These are phyloP conservation scores for Selenicereus undatus DNA, from an alignment of 148 eudicot genomes.

Conservation along the genomic window DNA sequence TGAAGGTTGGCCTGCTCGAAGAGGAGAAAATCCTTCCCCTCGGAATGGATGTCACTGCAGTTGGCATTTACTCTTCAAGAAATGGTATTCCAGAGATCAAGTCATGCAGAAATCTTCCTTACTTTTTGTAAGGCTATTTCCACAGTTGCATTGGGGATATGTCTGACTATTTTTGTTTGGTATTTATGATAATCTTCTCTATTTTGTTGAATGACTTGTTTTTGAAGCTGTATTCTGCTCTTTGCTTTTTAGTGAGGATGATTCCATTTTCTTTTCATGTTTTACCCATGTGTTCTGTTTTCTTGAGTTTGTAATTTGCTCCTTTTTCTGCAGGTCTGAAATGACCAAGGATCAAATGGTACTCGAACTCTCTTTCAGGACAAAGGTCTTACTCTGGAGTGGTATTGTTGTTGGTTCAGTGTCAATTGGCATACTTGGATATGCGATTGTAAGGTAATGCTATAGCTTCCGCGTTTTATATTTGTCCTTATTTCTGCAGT, in stretches of 20 bases:
- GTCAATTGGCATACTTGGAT: constrained; percentile 67
- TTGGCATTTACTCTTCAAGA: constrained; percentile 61
- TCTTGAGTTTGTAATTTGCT: constrained; percentile 1
- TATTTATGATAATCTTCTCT: background rate
- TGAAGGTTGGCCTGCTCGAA: constrained; percentile 73
- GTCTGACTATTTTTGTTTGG: background rate
- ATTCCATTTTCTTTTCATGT: background rate
- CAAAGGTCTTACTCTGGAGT: constrained; percentile 61
- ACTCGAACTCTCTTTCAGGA: constrained; percentile 51
- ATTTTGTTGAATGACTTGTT: background rate
- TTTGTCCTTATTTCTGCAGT: background rate
- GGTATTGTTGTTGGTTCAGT: constrained; percentile 60
- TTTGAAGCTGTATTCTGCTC: background rate
- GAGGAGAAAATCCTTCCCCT: constrained; percentile 89
- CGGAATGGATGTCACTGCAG: constrained; percentile 80
- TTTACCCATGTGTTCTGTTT: background rate
- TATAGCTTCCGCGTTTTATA: background rate
- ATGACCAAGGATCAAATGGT: constrained; percentile 77
- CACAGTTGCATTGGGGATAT: background rate
- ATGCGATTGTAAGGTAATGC: constrained; percentile 56
- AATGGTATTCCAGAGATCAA: constrained; percentile 62
- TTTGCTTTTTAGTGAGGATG: background rate
- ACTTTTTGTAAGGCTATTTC: constrained; percentile 59
- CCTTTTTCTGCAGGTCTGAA: constrained; percentile 48
- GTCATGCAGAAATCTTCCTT: constrained; percentile 72